Percentiles rank a stretch among this genome's conserved stretches.
These are phyloP conservation scores for Cyanidioschyzon merolae DNA, from an alignment of 23 red algal species.

Conservation along the genomic window DNA sequence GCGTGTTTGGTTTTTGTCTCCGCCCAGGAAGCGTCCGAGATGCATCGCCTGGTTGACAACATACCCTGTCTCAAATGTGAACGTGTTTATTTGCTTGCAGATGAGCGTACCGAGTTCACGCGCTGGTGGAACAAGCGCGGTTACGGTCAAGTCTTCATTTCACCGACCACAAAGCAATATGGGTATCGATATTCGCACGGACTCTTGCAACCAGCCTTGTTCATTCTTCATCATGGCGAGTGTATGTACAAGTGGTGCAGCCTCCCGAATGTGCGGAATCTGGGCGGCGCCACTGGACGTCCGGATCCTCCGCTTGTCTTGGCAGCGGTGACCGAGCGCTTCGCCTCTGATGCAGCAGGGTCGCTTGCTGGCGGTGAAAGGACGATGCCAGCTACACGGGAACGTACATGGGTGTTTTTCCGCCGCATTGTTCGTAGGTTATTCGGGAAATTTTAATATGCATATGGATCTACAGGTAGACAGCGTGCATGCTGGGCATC, in stretches of 20 bases:
- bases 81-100: background rate
- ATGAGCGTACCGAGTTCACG: background rate
- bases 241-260: background rate
- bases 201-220: background rate
- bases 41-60: background rate
- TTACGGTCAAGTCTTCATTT: background rate
- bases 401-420: constrained; percentile 12
- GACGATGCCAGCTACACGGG: background rate
- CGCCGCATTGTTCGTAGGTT: background rate
- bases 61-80: background rate
- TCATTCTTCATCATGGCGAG: background rate
- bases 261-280: background rate
- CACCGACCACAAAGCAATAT: background rate
- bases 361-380: background rate
- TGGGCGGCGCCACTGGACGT: constrained; percentile 3
- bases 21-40: background rate
- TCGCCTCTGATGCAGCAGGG: background rate
- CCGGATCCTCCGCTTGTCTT: background rate
- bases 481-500: no score
- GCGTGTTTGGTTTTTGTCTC: background rate
- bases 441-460: background rate
- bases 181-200: constrained; percentile 3
- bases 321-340: background rate
- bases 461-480: no score
- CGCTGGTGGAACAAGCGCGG: constrained; percentile 4